A percentile compares a stretch with the other conserved stretches of the same genome.
phyloP scores from a whole-genome alignment of 495 filamentous ascomycete species.

The Bryoglossum gracile region DNA sequence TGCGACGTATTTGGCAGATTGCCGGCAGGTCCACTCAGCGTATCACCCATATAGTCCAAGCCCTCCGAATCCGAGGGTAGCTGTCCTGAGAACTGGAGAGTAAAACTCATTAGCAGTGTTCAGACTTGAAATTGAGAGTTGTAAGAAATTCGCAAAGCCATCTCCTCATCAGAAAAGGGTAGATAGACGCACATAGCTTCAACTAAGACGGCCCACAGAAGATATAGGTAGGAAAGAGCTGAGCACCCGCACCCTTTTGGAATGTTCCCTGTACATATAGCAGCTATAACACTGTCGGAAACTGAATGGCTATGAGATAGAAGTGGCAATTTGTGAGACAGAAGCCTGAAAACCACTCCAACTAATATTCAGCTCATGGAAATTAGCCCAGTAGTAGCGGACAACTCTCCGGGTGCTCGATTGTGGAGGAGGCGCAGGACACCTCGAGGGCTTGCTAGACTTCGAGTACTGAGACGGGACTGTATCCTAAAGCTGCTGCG shows the following conservation, averaged over 20 bases:
- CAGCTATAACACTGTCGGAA: too few relatives aligned
- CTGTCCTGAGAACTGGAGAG: slow-evolving; percentile 11
- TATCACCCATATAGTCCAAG: slow-evolving; percentile 18
- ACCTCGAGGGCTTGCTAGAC: too few relatives aligned
- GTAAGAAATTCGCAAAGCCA: too few relatives aligned
- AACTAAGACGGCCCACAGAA: neutral
- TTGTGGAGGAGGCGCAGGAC: slow-evolving; percentile 7
- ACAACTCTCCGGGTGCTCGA: neutral
- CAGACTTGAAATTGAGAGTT: too few relatives aligned
- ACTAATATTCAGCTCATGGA: neutral
- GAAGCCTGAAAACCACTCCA: neutral
- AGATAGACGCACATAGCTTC: neutral
- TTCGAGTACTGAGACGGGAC: too few relatives aligned
- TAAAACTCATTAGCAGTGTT: too few relatives aligned
- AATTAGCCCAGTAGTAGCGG: too few relatives aligned
- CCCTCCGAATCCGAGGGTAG: slow-evolving; percentile 7
- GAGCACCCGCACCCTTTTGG: neutral
- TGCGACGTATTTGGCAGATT: neutral
- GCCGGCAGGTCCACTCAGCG: slow-evolving; percentile 4
- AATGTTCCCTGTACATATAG: neutral
- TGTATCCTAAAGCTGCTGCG: too few relatives aligned
- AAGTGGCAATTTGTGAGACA: neutral
- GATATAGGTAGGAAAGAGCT: neutral
- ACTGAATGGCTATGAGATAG: neutral
- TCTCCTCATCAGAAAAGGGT: too few relatives aligned